Conservation (phyloP, 2,329 filamentous ascomycete genomes). For the Pseudogymnoascus sp. region DNA sequence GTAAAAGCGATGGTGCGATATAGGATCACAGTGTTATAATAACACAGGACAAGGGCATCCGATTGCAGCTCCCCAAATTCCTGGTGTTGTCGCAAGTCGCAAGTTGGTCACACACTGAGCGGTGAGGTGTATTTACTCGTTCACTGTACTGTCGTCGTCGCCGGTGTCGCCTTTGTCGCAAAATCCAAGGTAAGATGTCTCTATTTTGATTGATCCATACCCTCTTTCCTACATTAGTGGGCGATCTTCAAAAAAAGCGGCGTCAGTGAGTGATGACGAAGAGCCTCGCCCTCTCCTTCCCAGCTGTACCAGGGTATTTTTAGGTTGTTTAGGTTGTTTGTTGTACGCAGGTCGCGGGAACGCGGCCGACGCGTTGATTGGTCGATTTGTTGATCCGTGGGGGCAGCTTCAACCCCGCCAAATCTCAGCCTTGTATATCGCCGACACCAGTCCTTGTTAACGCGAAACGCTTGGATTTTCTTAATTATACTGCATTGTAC, state of each 20-base stretch:
- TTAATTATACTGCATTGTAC: neutral
- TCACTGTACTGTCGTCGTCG: neutral
- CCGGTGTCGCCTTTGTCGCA: neutral
- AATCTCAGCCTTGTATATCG: slow-evolving; percentile 8
- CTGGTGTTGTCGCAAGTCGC: neutral
- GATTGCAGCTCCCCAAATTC: neutral
- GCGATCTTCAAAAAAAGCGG: neutral
- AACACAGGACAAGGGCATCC: neutral
- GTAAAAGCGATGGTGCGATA: neutral
- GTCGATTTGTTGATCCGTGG: neutral
- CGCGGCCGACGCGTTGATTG: slow-evolving; percentile 11
- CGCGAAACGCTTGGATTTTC: neutral
- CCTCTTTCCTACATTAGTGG: slow-evolving; percentile 2
- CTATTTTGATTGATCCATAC: neutral
- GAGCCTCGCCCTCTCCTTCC: slow-evolving; percentile 3
- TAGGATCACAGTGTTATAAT: slow-evolving; percentile 5
- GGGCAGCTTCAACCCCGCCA: neutral
- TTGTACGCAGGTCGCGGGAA: neutral
- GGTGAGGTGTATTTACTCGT: neutral
- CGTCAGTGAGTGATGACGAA: neutral
- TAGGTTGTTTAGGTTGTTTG: slow-evolving; percentile 10
- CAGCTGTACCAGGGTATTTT: slow-evolving; percentile 3
- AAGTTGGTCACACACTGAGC: neutral
- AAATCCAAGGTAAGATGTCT: neutral
- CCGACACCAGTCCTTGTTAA: neutral